Base-by-base conservation (phyloP, 139 green algal species). In the Micromonas pusilla region DNA sequence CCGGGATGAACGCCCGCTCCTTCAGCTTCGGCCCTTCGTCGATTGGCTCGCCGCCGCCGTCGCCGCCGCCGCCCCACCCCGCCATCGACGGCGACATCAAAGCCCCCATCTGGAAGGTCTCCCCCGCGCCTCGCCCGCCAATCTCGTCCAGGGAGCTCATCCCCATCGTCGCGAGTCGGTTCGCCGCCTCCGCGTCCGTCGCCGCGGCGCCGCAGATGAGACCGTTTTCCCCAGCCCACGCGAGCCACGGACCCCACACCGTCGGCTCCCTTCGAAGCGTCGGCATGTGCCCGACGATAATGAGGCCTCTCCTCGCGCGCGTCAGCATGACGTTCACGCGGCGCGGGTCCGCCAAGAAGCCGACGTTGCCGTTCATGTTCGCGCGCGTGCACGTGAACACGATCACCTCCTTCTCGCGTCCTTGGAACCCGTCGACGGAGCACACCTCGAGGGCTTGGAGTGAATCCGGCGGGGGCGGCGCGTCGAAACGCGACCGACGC, bases 281-380 rank as follows among this genome's bases (percentile, higher is more conserved):
- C 28, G 9, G 26, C 28, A 66, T 21, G 45, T 78, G 76, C 54
- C 88, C 88, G 9, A 96, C 80, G 37, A 97, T 89, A 9, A 95
- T 80, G 32, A 97, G 82, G 1, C 83, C 90, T 2, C 81, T 74
- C 0, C 63, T 45, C 13, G 92, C 87, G 1, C 93, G 81, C 1
- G 93, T 97, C 79, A 98, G 83, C 45, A 93, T 92, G 62, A 98
- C 93, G 68, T 97, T 98, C 19, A 98, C 78, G 37, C 93, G 88
- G 3, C 93, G 83, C 3, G 81, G 53, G 78, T 98, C 93, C 0
- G 80, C 67, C 6, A 98, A 76, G 79, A 98, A 98, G 20, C 93
- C 93, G 1, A 98, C 73, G 0, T 57, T 77, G 2, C 87, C 81
- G 5, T 31, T 20, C 0, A 52, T 0, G 77, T 97, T 97, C 79